Percentiles rank a stretch among this genome's conserved stretches.
Evolutionary conservation across 306 rosid species (phyloP).

Genomic region (Lablab purpureus): DNA sequence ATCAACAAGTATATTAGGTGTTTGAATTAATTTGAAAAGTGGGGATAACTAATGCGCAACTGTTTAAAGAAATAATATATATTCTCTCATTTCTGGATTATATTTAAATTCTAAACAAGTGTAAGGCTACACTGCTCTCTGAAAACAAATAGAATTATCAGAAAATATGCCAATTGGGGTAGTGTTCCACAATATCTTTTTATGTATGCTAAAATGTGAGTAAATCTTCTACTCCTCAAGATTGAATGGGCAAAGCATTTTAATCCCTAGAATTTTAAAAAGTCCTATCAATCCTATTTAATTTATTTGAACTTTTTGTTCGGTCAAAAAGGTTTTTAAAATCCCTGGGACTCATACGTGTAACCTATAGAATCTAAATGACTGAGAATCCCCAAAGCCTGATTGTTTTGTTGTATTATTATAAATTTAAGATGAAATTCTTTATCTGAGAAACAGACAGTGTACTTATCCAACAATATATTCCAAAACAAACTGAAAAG

Average conservation of each 20-base stretch:
- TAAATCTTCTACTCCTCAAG: no score
- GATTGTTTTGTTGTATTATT: constrained; percentile 3
- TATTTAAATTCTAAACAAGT: background rate
- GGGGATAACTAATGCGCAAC: background rate
- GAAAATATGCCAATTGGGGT: no score
- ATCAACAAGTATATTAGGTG: background rate
- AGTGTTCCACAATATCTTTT: no score
- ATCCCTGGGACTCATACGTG: background rate
- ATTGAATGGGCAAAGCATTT: no score
- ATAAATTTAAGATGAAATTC: background rate
- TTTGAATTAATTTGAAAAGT: background rate
- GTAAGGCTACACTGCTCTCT: no score
- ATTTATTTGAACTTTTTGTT: no score
- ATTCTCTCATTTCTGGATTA: background rate
- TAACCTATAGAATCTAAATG: background rate
- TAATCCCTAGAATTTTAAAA: no score
- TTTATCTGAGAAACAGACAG: constrained; percentile 2
- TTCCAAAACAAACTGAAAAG: constrained; percentile 17
- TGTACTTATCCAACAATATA: background rate
- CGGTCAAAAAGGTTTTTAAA: background rate
- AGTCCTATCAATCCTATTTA: no score
- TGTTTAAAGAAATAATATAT: background rate
- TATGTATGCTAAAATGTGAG: no score
- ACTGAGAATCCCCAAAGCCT: background rate
- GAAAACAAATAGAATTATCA: no score